Evolutionary conservation across 129 eudicot species (phyloP), one percentile per base, ranked within the genome.

Genomic region (Chrysanthemum seticuspe): DNA sequence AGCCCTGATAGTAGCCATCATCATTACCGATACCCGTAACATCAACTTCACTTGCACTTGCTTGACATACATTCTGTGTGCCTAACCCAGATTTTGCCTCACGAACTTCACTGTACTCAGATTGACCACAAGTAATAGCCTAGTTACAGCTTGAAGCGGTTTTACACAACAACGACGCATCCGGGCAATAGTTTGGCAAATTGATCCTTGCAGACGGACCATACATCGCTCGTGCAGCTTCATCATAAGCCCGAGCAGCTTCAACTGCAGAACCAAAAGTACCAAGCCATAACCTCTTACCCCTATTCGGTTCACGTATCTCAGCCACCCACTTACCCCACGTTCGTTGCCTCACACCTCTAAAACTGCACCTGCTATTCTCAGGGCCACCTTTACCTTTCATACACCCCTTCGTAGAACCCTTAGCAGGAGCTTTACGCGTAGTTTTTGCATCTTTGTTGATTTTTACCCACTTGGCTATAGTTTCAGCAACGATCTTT

Each of bases 311-410:
- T 74, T 87, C 96, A 14, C 96, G 79, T 51, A 92, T 87, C 65
- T 92, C 98, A 1, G 96, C 98, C 5, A 92, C 96, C 98, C 98
- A 92, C 82, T 89, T 92, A 1, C 98, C 98, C 96, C 96, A 92
- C 5, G 88, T 89, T 77, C 98, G 74, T 74, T 92, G 98, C 58
- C 98, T 76, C 5, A 92, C 98, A 4, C 98, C 98, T 75, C 96
- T 83, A 57, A 81, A 92, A 8, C 74, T 80, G 34, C 89, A 85
- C 23, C 57, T 57, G 0, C 89, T 45, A 29, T 92, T 92, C 3
- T 92, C 85, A 0, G 95, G 96, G 0, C 98, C 98, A 15, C 96
- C 98, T 85, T 92, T 92, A 1, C 98, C 98, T 71, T 82, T 89
- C 98, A 92, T 92, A 67, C 98, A 89, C 10, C 96, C 98, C 48